Evolutionary conservation across 2,329 filamentous ascomycete genomes (phyloP), one percentile per base, ranked within the genome.

Genomic region (Stromatinia cepivora): DNA sequence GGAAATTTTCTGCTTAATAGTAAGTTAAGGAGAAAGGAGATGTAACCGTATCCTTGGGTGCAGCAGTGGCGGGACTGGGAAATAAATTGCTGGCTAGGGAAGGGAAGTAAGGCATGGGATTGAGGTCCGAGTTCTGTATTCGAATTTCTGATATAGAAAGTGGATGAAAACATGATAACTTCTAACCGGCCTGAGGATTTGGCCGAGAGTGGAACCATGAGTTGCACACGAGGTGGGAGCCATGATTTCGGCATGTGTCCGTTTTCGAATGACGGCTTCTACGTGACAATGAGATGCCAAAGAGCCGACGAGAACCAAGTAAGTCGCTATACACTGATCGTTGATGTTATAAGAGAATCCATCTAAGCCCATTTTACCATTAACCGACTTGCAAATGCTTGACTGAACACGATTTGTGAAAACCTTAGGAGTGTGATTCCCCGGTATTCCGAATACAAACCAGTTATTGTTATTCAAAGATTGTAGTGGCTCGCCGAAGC

Each of bases 61-160:
- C 84, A 72, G 83, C 84, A 17, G 76, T 89, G 22, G 79, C 84
- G 25, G 87, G 89, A 75, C 77, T 90, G 54, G 83, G 85, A 52
- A 82, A 82, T 70, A 84, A 82, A 75, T 78, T 90, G 58, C 78
- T 88, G 74, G 85, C 85, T 0, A 82, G 85, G 70, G 86, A 86
- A 8, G 81, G 79, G 69, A 89, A 86, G 78, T 83, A 22, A 59
- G 69, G 45, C 31, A 46, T 48, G 22, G 13, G 22, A 59, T 42
- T 28, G 45, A 22, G 13, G 11, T 46, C 10, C 39, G 39, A 42
- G 39, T 1, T 17, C 39, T 17, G 6, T 17, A 1, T 42, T 17
- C 2, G 28, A 20, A 20, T 22, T 15, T 17, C 45, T 25, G 17
- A 13, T 31, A 10, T 48, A 3, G 22, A 34, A 31, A 17, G 4